Conservation (phyloP, 2,329 filamentous ascomycete species). For the Apiospora phragmitis region DNA sequence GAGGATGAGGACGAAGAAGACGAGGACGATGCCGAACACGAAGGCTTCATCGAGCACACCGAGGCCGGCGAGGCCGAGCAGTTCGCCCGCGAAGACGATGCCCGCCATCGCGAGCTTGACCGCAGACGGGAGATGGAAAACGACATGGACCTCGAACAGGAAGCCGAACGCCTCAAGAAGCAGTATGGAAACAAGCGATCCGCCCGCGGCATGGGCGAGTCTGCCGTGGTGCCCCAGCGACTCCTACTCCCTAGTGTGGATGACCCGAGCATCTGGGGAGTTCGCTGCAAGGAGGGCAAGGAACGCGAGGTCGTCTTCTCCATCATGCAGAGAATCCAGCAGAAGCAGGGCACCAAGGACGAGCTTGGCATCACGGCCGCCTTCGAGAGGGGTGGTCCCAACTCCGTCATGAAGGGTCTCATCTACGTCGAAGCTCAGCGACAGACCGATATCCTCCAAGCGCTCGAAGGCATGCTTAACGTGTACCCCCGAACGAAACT, state of each 20-base stretch:
- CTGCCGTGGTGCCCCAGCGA: conserved; percentile 78
- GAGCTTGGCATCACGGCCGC: conserved; percentile 83
- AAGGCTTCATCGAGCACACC: conserved; percentile 83
- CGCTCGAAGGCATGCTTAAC: conserved; percentile 81
- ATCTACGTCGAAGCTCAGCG: conserved; percentile 92
- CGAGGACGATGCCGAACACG: conserved; percentile 84
- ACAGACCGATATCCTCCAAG: conserved; percentile 81
- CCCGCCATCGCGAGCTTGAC: conserved; percentile 91
- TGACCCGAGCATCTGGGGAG: conserved; percentile 93
- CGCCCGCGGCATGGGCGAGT: conserved; percentile 64
- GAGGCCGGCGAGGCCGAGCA: conserved; percentile 89
- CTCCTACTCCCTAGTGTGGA: conserved; percentile 89
- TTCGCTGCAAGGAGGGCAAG: conserved; percentile 92
- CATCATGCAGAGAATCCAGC: conserved; percentile 86
- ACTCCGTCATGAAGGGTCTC: conserved; percentile 85
- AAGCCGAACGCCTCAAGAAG: conserved; percentile 83
- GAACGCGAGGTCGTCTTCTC: conserved; percentile 87
- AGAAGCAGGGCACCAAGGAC: conserved; percentile 74
- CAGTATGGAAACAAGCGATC: conserved; percentile 80
- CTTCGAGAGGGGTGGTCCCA: conserved; percentile 81
- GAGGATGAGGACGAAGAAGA: conserved; percentile 87
- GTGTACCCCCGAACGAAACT: conserved; percentile 88
- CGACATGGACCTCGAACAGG: conserved; percentile 89
- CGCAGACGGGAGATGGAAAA: conserved; percentile 84
- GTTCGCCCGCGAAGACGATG: conserved; percentile 80